Evolutionary conservation across 2,329 filamentous ascomycete species (phyloP), one percentile per base, ranked within the genome.

Genomic region (Cladosporium colombiae): DNA sequence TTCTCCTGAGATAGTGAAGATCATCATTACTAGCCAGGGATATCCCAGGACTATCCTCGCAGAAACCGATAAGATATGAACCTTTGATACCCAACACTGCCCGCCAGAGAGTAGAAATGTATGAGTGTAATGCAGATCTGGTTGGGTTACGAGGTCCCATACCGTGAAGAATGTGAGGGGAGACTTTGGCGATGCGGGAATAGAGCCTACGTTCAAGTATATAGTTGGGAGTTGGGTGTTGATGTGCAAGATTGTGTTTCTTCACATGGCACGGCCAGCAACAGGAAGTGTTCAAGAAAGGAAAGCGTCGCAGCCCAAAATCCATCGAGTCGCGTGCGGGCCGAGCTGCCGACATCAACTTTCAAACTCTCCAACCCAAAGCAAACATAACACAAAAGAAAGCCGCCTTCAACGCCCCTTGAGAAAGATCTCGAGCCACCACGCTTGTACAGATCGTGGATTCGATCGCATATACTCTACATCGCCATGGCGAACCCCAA

Each of bases 401-500:
- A 29, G 4, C 27, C 27, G 27, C 27, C 27, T 29, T 29, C 27
- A 29, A 29, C 27, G 27, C 27, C 27, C 27, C 27, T 29, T 29
- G 27, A 6, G 27, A 29, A 29, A 29, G 27, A 29, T 29, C 27
- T 29, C 27, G 27, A 29, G 27, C 27, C 6, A 29, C 27, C 27
- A 29, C 27, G 27, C 27, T 29, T 29, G 18, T n/a, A 44, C 18
- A 10, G 18, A n/a, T 16, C 21, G 7, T 44, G 10, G 18, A n/a
- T 6, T 8, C 6, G 18, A n/a, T n/a, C 37, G 5, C 37, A 44
- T 44, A 44, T 44, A 44, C 18, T 44, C 18, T n/a, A 8, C 1
- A 13, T 25, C 18, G 33, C 23, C n/a, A 63, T 63, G 60, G 60
- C 60, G 10, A 63, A 63, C 35, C 60, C 63, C 21, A 65, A 65